A percentile compares a stretch with the other conserved stretches of the same genome.
Evolutionary conservation across 257 asterid species (phyloP).

Genomic region (Paraleonurus japonicus): DNA sequence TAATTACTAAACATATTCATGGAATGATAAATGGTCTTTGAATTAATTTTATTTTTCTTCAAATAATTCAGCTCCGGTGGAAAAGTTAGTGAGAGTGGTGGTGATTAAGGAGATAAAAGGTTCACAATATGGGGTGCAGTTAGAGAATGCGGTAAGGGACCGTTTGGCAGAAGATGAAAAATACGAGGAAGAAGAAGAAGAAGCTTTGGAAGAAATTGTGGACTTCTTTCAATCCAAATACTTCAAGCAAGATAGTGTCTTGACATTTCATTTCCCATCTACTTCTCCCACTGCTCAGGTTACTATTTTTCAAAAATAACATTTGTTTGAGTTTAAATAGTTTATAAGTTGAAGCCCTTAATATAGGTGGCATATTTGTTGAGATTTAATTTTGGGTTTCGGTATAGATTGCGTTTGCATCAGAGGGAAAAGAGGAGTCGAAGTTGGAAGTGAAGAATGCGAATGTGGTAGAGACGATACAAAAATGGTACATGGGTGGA

Average conservation of each 20-base stretch:
- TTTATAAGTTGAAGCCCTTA: too few relatives aligned
- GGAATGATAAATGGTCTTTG: background rate
- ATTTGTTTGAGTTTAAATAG: background rate
- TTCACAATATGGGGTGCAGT: constrained; percentile 79
- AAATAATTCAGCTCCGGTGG: constrained; percentile 59
- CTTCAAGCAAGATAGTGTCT: constrained; percentile 51
- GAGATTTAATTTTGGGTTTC: background rate
- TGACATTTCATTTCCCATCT: constrained; percentile 64
- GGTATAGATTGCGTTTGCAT: constrained; percentile 49
- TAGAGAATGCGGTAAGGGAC: constrained; percentile 76
- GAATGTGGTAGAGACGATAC: constrained; percentile 71
- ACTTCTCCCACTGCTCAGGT: constrained; percentile 50
- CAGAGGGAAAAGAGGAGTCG: constrained; percentile 61
- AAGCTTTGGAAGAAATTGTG: constrained; percentile 53
- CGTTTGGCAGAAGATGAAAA: constrained; percentile 71
- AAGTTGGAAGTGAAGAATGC: constrained; percentile 68
- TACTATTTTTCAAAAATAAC: background rate
- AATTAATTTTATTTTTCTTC: background rate
- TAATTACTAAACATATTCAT: too few relatives aligned
- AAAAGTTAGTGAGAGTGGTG: constrained; percentile 63
- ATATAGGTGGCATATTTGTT: too few relatives aligned
- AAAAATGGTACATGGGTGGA: constrained; percentile 88
- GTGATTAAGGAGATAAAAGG: constrained; percentile 98
- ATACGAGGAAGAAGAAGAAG: constrained; percentile 87
- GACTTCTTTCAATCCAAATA: constrained; percentile 73